These are phyloP conservation scores for Cardamine occulta DNA, from an alignment of 345 rosid genomes.

Conservation along the genomic window DNA sequence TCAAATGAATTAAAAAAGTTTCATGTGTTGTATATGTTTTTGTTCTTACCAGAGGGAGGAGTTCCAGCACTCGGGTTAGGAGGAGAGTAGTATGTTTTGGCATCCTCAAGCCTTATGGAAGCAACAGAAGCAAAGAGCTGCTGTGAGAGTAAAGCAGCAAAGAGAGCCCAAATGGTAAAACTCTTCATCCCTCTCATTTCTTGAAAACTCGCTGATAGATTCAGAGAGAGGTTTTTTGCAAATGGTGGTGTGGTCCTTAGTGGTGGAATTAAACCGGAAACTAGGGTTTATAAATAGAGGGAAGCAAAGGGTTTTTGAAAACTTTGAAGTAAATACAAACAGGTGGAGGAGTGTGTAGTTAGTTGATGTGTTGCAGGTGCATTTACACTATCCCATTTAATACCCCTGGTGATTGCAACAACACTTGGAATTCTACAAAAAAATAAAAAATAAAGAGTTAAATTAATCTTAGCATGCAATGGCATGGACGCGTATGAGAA, in stretches of 20 bases:
- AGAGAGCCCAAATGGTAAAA: constrained; percentile 46
- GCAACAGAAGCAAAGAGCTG: constrained; percentile 51
- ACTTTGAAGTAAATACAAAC: constrained; percentile 61
- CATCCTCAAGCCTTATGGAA: constrained; percentile 53
- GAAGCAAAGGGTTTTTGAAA: constrained; percentile 33
- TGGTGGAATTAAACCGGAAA: constrained; percentile 13
- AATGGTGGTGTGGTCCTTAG: constrained; percentile 26
- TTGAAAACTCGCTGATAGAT: not conserved
- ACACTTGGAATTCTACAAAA: constrained; percentile 27
- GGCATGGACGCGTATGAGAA: constrained; percentile 38
- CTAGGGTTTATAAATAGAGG: constrained; percentile 39
- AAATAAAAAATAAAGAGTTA: not conserved
- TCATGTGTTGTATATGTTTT: not conserved
- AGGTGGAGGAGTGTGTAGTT: constrained; percentile 71
- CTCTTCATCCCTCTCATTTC: constrained; percentile 43
- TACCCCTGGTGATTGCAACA: constrained; percentile 33
- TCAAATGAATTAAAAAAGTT: not conserved
- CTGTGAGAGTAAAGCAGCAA: constrained; percentile 53
- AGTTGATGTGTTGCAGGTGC: constrained; percentile 74
- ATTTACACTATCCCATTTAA: constrained; percentile 54
- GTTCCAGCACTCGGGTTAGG: constrained; percentile 63
- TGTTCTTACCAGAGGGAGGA: constrained; percentile 50
- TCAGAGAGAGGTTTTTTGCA: not conserved
- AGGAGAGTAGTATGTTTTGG: constrained; percentile 71
- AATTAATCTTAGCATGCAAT: constrained; percentile 29